A percentile compares a stretch with the other conserved stretches of the same genome.
phyloP scores from a whole-genome alignment of 192 early-diverging fungal genomes.

The Dissophora globulifera region DNA sequence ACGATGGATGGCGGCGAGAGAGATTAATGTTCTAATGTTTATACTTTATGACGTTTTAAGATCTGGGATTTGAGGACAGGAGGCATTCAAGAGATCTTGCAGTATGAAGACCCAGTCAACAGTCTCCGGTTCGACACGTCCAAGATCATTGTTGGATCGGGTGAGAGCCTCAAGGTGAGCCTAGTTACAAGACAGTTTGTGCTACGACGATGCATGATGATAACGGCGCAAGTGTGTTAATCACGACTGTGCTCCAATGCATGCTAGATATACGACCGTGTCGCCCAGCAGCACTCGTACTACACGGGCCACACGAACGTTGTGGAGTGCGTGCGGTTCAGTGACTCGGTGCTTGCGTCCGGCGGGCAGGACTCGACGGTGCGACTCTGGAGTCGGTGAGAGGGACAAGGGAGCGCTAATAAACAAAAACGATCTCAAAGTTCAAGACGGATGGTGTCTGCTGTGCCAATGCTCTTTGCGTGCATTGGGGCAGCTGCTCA shows the following conservation, averaged over 20 bases:
- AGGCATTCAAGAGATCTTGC: constrained; percentile 64
- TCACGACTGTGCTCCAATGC: too few species aligned
- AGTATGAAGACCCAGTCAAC: constrained; percentile 64
- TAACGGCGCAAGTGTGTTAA: too few species aligned
- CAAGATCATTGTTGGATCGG: constrained; percentile 67
- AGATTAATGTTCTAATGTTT: too few species aligned
- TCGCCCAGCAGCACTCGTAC: constrained; percentile 68
- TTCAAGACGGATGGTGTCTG: too few species aligned
- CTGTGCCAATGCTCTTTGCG: too few species aligned
- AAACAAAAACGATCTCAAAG: too few species aligned
- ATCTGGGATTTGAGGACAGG: constrained; percentile 85
- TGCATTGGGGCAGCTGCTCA: too few species aligned
- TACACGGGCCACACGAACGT: constrained; percentile 61
- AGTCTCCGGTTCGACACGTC: constrained; percentile 63
- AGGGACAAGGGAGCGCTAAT: not conserved
- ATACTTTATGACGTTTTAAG: constrained; percentile 38
- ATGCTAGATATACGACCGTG: constrained; percentile 70
- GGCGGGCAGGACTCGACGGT: constrained; percentile 72
- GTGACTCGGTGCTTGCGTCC: constrained; percentile 62
- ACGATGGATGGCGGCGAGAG: too few species aligned
- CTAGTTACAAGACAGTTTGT: not conserved
- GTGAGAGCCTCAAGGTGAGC: constrained; percentile 56
- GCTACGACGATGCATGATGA: not conserved
- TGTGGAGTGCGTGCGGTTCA: constrained; percentile 57
- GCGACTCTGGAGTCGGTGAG: constrained; percentile 72